Evolutionary conservation across 1,284 basidiomycete genomes (phyloP), one percentile per base, ranked within the genome.

Genomic region (Dichomitus squalens): DNA sequence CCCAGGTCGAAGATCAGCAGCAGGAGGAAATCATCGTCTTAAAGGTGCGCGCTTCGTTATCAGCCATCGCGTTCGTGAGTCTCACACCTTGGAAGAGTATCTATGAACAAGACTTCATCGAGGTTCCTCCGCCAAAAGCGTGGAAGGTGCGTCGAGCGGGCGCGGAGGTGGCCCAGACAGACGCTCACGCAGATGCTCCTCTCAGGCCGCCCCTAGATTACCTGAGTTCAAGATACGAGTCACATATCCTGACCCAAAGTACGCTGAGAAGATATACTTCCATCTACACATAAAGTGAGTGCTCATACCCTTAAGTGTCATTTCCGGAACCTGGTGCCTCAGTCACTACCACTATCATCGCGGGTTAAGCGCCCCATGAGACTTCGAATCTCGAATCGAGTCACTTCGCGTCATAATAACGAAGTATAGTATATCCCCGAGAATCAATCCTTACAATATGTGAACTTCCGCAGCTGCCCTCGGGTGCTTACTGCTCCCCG

Each of bases 191-290:
- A 50, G 55, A 58, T 64, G 60, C 3, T 41, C 60, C 46, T 18
- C 44, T 0, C 60, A 92, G 89, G 83, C 81, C 60, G 90, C 89
- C 31, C 73, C 78, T 31, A 77, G 86, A 64, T 74, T 88, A 34
- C 86, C 82, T 51, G 90, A 91, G 73, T 92, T 92, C 72, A 82
- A 83, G 56, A 86, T 93, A 63, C 80, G 80, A 66, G 81, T 92
- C 35, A 70, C 77, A 18, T 86, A 92, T 69, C 85, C 86, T 4
- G 81, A 86, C 55, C 73, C 76, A 34, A 70, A 73, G 40, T 76
- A 85, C 67, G 76, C 80, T 16, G 68, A 76, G 56, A 86, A 82
- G 67, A 78, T 89, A 52, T 83, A 75, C 68, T 81, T 88, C 61
- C 75, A 86, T 67, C 74, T 92, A 55, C 83, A 87, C 69, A 82